Base-by-base conservation (phyloP, 306 rosid species). In the Heteromeles arbutifolia region DNA sequence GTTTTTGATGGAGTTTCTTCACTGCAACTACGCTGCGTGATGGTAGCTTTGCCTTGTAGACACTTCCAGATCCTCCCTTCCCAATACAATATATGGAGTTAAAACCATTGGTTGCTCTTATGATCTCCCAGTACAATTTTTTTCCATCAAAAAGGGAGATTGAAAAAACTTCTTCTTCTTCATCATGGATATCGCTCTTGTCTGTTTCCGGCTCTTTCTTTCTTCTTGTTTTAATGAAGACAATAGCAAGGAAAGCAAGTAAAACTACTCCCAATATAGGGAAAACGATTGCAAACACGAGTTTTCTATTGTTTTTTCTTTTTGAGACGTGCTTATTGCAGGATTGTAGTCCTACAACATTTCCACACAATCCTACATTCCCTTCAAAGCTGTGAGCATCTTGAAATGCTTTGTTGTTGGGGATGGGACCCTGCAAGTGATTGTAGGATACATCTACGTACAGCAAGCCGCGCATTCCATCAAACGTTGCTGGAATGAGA, bases 321-420 rank as follows among this genome's bases (percentile, higher is more conserved):
- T 21, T 74, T 59, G 57, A 43, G 62, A 24, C 18, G 0, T 13
- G 53, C 45, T 65, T 65, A 54, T 14, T 41, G 53, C 79, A 75
- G 22, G 53, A 45, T 61, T 74, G 18, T n/a, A 80, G 69, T 31
- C 83, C 71, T 43, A 3, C 70, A 66, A 34, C 72, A 31, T 75
- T 75, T 28, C 79, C 72, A 21, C 79, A 75, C 41, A 75, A 75
- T 9, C 79, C 79, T 3, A 10, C 54, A 3, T 75, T 75, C 22
- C 63, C 63, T 34, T 34, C 34, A 19, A 76, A 29, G 44, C 18
- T 64, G 24, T 19, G 48, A 53, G 66, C 79, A n/a, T 66, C 50
- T 34, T 54, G 65, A 67, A 76, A 76, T 56, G 73, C 79, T 66
- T 76, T 67, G 65, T 9, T 50, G 28, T 76, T 15, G 18, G 79